Conservation (phyloP, 345 rosid genomes). For the Ailanthus altissimus region DNA sequence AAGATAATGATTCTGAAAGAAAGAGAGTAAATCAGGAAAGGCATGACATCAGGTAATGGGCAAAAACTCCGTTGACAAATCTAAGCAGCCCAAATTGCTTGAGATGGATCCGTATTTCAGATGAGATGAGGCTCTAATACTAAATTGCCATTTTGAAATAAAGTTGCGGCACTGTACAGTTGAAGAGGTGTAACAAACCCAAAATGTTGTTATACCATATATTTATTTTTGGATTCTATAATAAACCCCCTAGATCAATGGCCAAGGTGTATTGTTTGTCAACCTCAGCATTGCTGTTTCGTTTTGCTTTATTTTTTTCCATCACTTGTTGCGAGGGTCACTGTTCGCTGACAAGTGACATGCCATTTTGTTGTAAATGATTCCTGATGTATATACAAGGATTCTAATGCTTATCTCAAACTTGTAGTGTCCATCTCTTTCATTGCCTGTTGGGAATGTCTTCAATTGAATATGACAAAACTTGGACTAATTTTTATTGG, state of each 20-base stretch:
- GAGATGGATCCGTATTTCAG: background rate
- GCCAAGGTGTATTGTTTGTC: background rate
- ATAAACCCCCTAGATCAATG: background rate
- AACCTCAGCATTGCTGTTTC: too few species aligned
- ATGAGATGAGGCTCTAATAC: background rate
- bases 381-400: background rate
- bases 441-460: background rate
- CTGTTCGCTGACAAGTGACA: background rate
- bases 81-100: background rate
- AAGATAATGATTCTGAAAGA: background rate
- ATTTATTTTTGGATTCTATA: background rate
- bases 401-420: background rate
- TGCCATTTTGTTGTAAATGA: background rate
- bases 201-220: background rate
- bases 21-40: background rate
- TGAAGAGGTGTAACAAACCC: background rate
- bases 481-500: background rate
- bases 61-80: background rate
- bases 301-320: background rate
- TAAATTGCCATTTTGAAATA: background rate
- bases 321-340: background rate
- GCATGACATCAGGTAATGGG: background rate
- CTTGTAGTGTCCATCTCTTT: background rate
- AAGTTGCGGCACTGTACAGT: background rate
- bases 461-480: background rate